Base-by-base conservation (phyloP, 345 rosid genomes). In the Camelina hispida region DNA sequence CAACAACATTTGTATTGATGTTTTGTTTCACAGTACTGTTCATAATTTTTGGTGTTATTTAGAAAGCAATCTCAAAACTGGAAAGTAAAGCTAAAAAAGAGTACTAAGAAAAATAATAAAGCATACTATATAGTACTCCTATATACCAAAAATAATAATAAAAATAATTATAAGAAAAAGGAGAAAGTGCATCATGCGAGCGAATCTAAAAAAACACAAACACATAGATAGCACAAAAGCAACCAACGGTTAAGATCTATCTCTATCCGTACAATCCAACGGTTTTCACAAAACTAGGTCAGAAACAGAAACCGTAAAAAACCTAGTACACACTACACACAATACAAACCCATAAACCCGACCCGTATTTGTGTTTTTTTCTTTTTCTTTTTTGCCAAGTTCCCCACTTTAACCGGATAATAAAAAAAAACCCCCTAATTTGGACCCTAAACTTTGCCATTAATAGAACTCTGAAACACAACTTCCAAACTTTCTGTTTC, bases 361-460 rank as follows among this genome's bases (percentile, higher is more conserved):
- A 76, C 74, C 69, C 69, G 74, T 17, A n/a, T 50, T 30, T 40
- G 11, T 56, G 6, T 30, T 6, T 37, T 37, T 1, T 7, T 34
- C 7, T 7, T 1, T 34, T 7, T 32, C 5, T 34, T 4, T 32
- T 32, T 32, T 32, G 35, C 35, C 46, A 38, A 10, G 12, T 65
- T 47, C 58, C 58, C 58, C 58, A 34, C 38, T 55, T 50, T 35
- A 64, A 56, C 7, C 73, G 68, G 74, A 75, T 68, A 60, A 28
- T 28, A 28, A 28, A 28, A 28, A 75, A 75, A 75, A 75, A 66
- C 1, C 16, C 79, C 62, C 74, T 68, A 51, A 38, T 48, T 69
- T 62, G 34, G 60, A 77, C 76, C 76, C 76, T 71, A 77, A 63
- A 48, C 51, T 62, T 76, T 69, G 67, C 74, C 74, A 68, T 68